A percentile compares a stretch with the other conserved stretches of the same genome.
Conservation (phyloP, 1,139 yeast species). For the Candida frijolesensis region DNA sequence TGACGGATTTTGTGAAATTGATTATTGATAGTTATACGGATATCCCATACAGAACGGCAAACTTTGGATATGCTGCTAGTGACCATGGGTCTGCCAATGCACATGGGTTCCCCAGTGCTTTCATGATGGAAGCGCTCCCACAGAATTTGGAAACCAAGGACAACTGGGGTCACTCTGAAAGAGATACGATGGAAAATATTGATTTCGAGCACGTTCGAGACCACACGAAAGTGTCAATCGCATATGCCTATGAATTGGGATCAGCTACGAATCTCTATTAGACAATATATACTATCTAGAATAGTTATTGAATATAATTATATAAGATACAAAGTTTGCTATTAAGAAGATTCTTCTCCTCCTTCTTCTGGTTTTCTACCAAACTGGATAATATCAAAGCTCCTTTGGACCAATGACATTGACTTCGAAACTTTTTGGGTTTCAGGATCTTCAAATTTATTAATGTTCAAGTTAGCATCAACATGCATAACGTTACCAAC, state of each 20-base stretch:
- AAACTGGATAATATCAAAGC: conserved; percentile 42
- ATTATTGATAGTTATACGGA: conserved; percentile 61
- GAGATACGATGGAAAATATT: conserved; percentile 81
- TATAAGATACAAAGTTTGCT: neutral
- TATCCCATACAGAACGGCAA: conserved; percentile 71
- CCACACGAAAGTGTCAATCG: conserved; percentile 74
- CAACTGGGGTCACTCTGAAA: conserved; percentile 71
- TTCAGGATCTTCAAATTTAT: conserved; percentile 35
- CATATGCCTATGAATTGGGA: conserved; percentile 69
- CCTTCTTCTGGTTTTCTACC: conserved; percentile 32
- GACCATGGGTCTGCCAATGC: conserved; percentile 88
- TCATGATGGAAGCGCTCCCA: conserved; percentile 61
- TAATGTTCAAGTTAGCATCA: conserved; percentile 44
- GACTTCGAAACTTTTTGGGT: conserved; percentile 22
- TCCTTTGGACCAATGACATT: conserved; percentile 38
- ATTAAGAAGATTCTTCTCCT: conserved; percentile 14
- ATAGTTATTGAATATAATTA: neutral
- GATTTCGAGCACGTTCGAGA: conserved; percentile 76
- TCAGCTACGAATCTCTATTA: conserved; percentile 20
- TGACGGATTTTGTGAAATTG: conserved; percentile 64
- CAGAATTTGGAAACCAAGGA: conserved; percentile 61
- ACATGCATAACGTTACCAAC: conserved; percentile 47
- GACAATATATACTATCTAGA: neutral
- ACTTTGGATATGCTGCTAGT: conserved; percentile 91
- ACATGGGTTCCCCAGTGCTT: conserved; percentile 81